phyloP scores from a whole-genome alignment of 305 asterid genomes.

The Solanum hybrid region DNA sequence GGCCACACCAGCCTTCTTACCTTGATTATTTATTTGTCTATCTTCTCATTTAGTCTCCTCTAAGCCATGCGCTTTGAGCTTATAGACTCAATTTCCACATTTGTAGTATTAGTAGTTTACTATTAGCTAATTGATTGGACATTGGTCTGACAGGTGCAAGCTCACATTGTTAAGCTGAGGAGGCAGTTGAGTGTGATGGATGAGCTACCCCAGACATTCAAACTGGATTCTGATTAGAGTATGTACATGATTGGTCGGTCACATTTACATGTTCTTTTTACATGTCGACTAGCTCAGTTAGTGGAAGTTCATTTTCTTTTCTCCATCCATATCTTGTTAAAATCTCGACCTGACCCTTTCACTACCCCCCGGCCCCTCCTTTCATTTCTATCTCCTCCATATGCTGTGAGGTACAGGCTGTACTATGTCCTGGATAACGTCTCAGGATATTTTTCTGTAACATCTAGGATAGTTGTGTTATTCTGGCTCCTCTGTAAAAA shows the following conservation, averaged over 20 bases:
- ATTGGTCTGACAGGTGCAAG: conserved; percentile 50
- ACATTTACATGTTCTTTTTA: neutral
- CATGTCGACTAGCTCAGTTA: conserved; percentile 1
- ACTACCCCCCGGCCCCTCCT: neutral
- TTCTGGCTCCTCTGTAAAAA: neutral
- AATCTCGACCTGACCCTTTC: neutral
- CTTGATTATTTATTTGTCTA: neutral
- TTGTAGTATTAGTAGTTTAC: neutral
- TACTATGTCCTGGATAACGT: neutral
- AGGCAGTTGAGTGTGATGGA: conserved; percentile 60
- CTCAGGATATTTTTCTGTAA: neutral
- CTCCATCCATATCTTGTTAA: neutral
- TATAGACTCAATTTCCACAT: neutral
- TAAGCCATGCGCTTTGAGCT: neutral
- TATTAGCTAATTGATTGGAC: neutral
- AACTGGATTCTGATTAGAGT: conserved; percentile 20
- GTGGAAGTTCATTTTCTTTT: neutral
- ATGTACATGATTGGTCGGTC: neutral
- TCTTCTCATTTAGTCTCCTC: neutral
- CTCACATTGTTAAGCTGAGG: conserved; percentile 58
- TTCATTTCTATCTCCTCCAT: neutral
- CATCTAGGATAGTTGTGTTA: neutral
- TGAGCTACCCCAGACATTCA: conserved; percentile 34
- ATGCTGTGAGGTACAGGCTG: neutral
- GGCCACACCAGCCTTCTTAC: neutral